Conservation (phyloP, 2,329 filamentous ascomycete genomes). For the Pyricularia pennisetigena region DNA sequence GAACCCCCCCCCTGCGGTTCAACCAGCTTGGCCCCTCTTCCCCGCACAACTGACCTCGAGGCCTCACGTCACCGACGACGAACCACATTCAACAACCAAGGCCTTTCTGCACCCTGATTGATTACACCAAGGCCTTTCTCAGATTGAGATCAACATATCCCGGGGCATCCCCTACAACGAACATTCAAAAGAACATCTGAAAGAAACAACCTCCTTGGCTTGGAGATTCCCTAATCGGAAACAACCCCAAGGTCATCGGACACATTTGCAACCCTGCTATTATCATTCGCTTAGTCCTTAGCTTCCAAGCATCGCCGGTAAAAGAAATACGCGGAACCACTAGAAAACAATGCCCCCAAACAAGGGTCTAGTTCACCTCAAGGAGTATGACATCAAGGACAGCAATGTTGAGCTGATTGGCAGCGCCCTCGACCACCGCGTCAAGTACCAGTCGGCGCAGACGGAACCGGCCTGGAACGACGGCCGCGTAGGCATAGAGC, state of each 20-base stretch:
- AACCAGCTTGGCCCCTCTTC: neutral
- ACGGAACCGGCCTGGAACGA: conserved; percentile 60
- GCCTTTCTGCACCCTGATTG: neutral
- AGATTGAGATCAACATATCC: neutral
- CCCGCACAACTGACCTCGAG: neutral
- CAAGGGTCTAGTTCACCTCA: conserved; percentile 49
- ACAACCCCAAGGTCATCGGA: neutral
- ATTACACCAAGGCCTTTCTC: neutral
- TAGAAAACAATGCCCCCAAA: conserved; percentile 43
- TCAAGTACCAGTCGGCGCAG: conserved; percentile 56
- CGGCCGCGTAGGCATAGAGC: conserved; percentile 36
- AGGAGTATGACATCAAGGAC: conserved; percentile 58
- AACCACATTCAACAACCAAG: neutral
- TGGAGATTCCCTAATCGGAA: neutral
- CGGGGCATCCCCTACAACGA: neutral
- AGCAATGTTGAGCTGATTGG: conserved; percentile 59
- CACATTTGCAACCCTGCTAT: neutral
- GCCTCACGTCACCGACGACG: neutral
- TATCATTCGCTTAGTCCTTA: neutral
- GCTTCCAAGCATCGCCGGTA: neutral
- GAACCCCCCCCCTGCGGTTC: neutral
- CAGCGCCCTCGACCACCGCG: conserved; percentile 53
- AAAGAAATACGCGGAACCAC: neutral
- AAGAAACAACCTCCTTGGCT: neutral
- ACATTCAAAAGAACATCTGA: neutral